Conservation (phyloP, 1,284 basidiomycete genomes). For the Spongiforma sp. region DNA sequence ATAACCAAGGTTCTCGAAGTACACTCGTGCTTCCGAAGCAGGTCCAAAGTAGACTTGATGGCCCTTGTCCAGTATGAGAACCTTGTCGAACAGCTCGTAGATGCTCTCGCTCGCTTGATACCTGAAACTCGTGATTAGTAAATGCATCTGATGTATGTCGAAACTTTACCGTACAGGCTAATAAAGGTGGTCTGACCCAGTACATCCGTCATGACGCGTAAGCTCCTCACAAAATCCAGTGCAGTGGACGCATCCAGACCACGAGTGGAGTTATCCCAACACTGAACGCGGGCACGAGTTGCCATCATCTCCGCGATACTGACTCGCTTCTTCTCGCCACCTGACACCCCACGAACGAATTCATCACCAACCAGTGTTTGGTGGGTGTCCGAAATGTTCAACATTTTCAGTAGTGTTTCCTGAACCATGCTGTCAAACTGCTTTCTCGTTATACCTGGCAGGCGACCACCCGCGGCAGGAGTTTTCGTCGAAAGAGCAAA, state of each 20-base stretch:
- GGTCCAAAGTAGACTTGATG: conserved; percentile 86
- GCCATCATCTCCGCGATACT: conserved; percentile 89
- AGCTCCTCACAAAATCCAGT: conserved; percentile 74
- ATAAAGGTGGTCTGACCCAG: conserved; percentile 80
- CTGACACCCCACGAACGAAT: conserved; percentile 85
- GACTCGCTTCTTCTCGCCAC: conserved; percentile 88
- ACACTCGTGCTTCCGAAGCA: conserved; percentile 70
- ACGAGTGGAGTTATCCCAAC: conserved; percentile 85
- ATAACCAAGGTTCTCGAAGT: conserved; percentile 84
- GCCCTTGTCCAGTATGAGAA: conserved; percentile 81
- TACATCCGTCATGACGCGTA: conserved; percentile 82
- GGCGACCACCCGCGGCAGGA: conserved; percentile 73
- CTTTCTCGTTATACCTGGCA: conserved; percentile 64
- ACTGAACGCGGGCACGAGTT: conserved; percentile 75
- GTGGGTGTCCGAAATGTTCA: conserved; percentile 79
- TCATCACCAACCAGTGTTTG: conserved; percentile 86
- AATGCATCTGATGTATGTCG: conserved; percentile 17
- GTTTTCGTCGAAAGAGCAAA: conserved; percentile 74
- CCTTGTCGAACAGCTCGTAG: conserved; percentile 83
- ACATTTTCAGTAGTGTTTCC: conserved; percentile 72
- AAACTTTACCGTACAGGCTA: conserved; percentile 58
- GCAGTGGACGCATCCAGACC: conserved; percentile 90
- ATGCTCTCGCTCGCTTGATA: conserved; percentile 86
- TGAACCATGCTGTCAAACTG: conserved; percentile 64
- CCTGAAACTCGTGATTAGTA: conserved; percentile 39